These are phyloP conservation scores for Candida wancherniae DNA, from an alignment of 805 yeast genomes.

Conservation along the genomic window DNA sequence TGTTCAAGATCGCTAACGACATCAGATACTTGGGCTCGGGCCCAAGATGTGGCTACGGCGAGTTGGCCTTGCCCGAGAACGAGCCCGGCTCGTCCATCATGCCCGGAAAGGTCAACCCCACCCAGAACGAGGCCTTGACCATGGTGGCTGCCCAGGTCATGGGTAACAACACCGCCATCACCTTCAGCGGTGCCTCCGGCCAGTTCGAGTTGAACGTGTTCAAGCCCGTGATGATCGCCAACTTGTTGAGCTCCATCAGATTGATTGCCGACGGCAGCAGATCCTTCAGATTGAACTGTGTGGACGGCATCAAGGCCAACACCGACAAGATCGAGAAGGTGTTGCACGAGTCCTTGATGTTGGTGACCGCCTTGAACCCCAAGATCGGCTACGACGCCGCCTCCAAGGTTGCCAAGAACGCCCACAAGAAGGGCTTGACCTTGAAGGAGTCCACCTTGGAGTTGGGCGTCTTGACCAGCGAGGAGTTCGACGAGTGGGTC, in stretches of 20 bases:
- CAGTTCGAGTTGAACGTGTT: conserved; percentile 97
- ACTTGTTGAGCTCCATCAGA: conserved; percentile 82
- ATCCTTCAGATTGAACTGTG: conserved; percentile 93
- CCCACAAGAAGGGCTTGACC: conserved; percentile 96
- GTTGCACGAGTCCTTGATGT: conserved; percentile 92
- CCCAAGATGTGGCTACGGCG: conserved; percentile 99
- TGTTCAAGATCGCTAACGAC: conserved; percentile 96
- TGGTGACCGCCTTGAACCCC: conserved; percentile 97
- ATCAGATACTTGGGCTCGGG: conserved; percentile 98
- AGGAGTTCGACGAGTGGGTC: conserved; percentile 95
- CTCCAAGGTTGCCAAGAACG: conserved; percentile 96
- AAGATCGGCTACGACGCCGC: conserved; percentile 98
- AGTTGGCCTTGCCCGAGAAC: conserved; percentile 90
- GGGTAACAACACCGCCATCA: conserved; percentile 93
- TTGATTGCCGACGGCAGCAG: conserved; percentile 82
- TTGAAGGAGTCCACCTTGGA: conserved; percentile 92
- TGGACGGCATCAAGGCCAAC: conserved; percentile 90
- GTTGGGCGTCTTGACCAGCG: conserved; percentile 74
- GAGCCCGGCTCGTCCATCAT: conserved; percentile 99
- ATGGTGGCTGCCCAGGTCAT: conserved; percentile 98
- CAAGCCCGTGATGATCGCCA: conserved; percentile 93
- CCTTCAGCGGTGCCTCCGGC: conserved; percentile 97
- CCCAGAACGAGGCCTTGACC: conserved; percentile 97
- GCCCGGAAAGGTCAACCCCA: conserved; percentile 99
- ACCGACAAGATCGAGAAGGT: conserved; percentile 79